These are phyloP conservation scores for Coemansia sp. DNA, from an alignment of 192 early-diverging fungal genomes.

Conservation along the genomic window DNA sequence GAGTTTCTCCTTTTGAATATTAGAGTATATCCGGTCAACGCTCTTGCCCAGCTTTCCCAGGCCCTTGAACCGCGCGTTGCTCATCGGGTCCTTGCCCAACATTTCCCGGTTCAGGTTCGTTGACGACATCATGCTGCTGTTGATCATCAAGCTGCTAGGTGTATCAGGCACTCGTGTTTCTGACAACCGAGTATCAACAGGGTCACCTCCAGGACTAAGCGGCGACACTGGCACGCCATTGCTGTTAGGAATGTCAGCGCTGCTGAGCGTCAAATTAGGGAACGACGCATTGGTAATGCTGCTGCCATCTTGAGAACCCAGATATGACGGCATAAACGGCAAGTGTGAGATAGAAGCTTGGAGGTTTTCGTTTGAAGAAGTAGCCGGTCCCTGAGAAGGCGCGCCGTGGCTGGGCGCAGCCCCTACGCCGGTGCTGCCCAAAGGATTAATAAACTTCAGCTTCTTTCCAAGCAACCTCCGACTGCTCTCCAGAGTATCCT, in stretches of 20 bases:
- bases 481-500: conserved; percentile 44
- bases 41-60: conserved; percentile 53
- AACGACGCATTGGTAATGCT: conserved; percentile 30
- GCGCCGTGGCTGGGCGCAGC: background rate
- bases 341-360: conserved; percentile 34
- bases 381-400: conserved; percentile 15
- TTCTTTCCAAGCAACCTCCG: conserved; percentile 46
- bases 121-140: conserved; percentile 11
- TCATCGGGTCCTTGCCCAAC: conserved; percentile 48
- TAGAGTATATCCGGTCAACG: conserved; percentile 53
- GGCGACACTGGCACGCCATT: conserved; percentile 32
- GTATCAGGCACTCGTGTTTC: conserved; percentile 29
- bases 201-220: conserved; percentile 37
- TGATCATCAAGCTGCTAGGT: conserved; percentile 19
- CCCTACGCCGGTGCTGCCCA: background rate
- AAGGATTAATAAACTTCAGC: conserved; percentile 45
- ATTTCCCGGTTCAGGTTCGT: conserved; percentile 27
- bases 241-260: conserved; percentile 23
- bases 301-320: conserved; percentile 14
- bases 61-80: conserved; percentile 47
- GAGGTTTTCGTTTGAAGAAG: conserved; percentile 37
- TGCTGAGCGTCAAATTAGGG: conserved; percentile 39
- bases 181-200: conserved; percentile 10
- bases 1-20: conserved; percentile 53
- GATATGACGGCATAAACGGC: conserved; percentile 14